Evolutionary conservation across 2,329 filamentous ascomycete genomes (phyloP).

Genomic region (Aspergillus puulaauensis): DNA sequence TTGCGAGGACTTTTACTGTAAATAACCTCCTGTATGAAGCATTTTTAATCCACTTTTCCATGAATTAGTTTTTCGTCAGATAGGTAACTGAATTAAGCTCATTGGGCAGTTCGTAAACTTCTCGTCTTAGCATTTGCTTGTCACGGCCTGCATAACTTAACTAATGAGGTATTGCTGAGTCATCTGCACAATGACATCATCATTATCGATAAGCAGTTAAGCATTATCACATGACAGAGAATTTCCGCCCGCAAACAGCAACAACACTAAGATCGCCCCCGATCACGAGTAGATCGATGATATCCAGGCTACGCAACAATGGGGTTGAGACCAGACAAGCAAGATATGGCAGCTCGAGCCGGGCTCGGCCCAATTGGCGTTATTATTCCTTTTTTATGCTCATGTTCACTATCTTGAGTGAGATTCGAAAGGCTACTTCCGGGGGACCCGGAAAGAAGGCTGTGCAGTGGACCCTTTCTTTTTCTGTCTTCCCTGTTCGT

Average conservation of each 20-base stretch:
- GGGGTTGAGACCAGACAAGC: conserved; percentile 8
- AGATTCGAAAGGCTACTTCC: neutral
- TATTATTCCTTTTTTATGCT: neutral
- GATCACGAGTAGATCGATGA: neutral
- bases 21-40: neutral
- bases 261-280: neutral
- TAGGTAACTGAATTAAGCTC: neutral
- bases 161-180: neutral
- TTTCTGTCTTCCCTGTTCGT: conserved; percentile 5
- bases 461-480: conserved; percentile 21
- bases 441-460: conserved; percentile 13
- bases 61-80: neutral
- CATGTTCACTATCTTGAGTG: neutral
- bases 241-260: neutral
- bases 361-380: neutral
- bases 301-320: neutral
- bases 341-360: conserved; percentile 1
- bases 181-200: conserved; percentile 3
- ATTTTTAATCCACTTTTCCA: neutral
- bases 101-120: neutral
- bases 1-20: neutral
- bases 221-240: conserved; percentile 2
- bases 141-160: neutral
- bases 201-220: conserved; percentile 4
- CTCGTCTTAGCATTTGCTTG: neutral